Conservation (phyloP, 2,329 filamentous ascomycete species). For the Mycogone perniciosa region DNA sequence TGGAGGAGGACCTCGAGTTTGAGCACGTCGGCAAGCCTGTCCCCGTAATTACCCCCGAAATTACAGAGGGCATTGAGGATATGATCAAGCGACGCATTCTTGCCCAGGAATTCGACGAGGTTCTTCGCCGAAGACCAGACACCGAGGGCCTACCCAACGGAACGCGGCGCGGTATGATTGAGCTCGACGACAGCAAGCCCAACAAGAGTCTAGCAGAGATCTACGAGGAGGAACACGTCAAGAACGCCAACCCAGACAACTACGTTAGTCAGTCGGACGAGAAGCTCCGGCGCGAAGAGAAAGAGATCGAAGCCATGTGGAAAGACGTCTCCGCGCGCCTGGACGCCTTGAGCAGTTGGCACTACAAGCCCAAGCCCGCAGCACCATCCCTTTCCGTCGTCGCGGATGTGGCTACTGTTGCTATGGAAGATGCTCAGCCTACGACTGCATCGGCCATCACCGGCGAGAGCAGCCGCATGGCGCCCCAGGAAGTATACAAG, state of each 20-base stretch:
- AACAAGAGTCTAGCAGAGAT: slow-evolving; percentile 82
- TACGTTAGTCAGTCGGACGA: slow-evolving; percentile 79
- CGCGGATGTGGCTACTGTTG: slow-evolving; percentile 81
- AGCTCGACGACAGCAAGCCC: slow-evolving; percentile 82
- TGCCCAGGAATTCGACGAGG: slow-evolving; percentile 85
- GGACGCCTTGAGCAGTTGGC: slow-evolving; percentile 85
- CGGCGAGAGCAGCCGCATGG: slow-evolving; percentile 66
- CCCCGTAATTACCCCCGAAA: slow-evolving; percentile 84
- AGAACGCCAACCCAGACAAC: slow-evolving; percentile 66
- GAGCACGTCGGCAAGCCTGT: slow-evolving; percentile 93
- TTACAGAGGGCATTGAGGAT: slow-evolving; percentile 85
- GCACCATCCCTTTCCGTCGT: slow-evolving; percentile 80
- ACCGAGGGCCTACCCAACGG: slow-evolving; percentile 55
- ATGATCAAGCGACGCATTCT: slow-evolving; percentile 92
- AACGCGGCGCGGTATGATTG: slow-evolving; percentile 65
- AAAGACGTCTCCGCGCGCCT: slow-evolving; percentile 71
- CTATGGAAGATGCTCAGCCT: slow-evolving; percentile 93
- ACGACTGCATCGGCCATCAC: slow-evolving; percentile 69
- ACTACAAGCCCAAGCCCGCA: slow-evolving; percentile 86
- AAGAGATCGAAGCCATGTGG: slow-evolving; percentile 79
- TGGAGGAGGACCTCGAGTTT: slow-evolving; percentile 93
- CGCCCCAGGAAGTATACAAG: slow-evolving; percentile 90
- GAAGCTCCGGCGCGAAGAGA: slow-evolving; percentile 74
- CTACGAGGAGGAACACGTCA: slow-evolving; percentile 88
- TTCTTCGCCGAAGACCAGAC: slow-evolving; percentile 74